A percentile compares a stretch with the other conserved stretches of the same genome.
phyloP scores from a whole-genome alignment of 2,329 filamentous ascomycete genomes.

The Immersiporthe knoxdaviesiana region DNA sequence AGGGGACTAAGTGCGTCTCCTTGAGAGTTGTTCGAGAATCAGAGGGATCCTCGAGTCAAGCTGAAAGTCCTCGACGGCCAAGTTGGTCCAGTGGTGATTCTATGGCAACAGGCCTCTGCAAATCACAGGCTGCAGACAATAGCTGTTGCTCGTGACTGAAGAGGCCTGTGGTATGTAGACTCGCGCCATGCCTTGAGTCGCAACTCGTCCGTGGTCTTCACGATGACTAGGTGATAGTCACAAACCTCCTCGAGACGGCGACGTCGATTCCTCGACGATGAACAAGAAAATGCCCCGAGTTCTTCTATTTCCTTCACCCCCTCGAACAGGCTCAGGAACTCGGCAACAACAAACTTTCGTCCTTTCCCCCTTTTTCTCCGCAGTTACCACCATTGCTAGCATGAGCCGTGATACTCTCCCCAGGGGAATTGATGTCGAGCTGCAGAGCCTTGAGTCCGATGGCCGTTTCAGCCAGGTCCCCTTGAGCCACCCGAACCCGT shows the following conservation, averaged over 20 bases:
- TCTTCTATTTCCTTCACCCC: neutral
- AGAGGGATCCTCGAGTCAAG: neutral
- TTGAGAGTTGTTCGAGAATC: neutral
- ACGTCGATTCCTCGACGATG: neutral
- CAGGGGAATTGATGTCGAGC: neutral
- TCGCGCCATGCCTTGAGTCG: neutral
- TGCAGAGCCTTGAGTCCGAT: slow-evolving; percentile 1
- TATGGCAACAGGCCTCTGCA: neutral
- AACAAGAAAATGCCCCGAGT: neutral
- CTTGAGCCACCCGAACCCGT: neutral
- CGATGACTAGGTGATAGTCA: neutral
- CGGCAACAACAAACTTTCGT: neutral
- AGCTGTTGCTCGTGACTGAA: neutral
- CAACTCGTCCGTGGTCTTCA: neutral
- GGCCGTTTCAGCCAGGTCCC: neutral
- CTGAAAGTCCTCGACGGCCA: neutral
- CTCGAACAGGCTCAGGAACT: neutral
- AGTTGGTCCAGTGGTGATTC: neutral
- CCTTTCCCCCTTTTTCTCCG: neutral
- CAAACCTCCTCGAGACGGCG: no score
- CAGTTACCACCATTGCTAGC: neutral
- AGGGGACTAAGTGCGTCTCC: neutral
- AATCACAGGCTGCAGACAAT: neutral
- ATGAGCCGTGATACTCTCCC: neutral
- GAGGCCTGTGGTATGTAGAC: neutral